A percentile compares a stretch with the other conserved stretches of the same genome.
Conservation (phyloP, 2,329 filamentous ascomycete species). For the Fusarium hostae region DNA sequence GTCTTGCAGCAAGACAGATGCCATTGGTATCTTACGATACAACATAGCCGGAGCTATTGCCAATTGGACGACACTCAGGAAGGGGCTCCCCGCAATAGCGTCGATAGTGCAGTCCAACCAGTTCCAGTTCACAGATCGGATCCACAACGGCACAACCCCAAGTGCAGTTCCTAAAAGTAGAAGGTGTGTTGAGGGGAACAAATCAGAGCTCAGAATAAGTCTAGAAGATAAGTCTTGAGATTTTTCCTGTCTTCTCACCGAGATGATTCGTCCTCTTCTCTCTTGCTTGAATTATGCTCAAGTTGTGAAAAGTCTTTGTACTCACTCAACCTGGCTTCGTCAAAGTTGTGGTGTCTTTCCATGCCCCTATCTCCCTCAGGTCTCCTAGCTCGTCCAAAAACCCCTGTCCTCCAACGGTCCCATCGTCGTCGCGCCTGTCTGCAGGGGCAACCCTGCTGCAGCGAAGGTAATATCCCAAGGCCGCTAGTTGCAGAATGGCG, state of each 20-base stretch:
- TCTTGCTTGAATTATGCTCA: background rate
- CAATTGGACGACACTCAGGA: conserved; percentile 19
- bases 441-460: conserved; percentile 47
- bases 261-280: background rate
- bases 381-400: conserved; percentile 12
- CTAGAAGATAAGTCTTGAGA: background rate
- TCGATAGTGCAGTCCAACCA: conserved; percentile 31
- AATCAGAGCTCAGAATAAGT: conserved; percentile 24
- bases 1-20: conserved; percentile 12
- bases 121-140: conserved; percentile 32
- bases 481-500: conserved; percentile 47
- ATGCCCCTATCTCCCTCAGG: conserved; percentile 34
- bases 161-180: conserved; percentile 9
- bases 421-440: conserved; percentile 33
- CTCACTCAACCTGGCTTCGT: background rate
- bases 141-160: conserved; percentile 30
- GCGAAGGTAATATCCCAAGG: conserved; percentile 46
- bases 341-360: conserved; percentile 37
- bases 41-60: conserved; percentile 18
- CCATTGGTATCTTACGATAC: conserved; percentile 23
- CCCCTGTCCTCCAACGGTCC: conserved; percentile 33
- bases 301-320: background rate
- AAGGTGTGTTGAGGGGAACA: conserved; percentile 24
- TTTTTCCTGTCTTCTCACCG: background rate
- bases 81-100: conserved; percentile 23